Evolutionary conservation across 225 moss, liverwort and hornwort genomes (phyloP), one percentile per base, ranked within the genome.

Genomic region (Polytrichum formosum): DNA sequence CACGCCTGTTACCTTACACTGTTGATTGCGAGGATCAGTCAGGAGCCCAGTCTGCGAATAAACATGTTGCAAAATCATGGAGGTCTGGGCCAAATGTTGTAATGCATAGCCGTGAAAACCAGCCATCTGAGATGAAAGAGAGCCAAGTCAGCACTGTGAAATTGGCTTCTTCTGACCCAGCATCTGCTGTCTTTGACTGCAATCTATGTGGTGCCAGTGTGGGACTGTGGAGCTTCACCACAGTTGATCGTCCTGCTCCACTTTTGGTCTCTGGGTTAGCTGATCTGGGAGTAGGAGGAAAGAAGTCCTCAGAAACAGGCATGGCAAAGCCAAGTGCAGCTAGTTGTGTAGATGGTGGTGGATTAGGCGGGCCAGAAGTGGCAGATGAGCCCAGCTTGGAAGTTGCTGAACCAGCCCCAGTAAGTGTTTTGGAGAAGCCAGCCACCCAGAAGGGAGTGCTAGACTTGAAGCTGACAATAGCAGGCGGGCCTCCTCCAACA

Each of bases 401-500:
- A 69, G 82, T 75, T 78, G 63, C 61, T 72, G 85, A 87, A 74
- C 85, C 64, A 26, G 71, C 53, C 72, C 27, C 72, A 67, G 75
- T 65, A 53, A 76, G 25, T 53, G 67, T 55, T 21, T 53, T 72
- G 62, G 81, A 77, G 33, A 78, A 73, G 66, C 73, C 73, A 73
- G 59, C 73, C 66, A 30, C 77, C 70, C 88, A 79, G 53, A 88
- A 84, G 73, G 89, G 94, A 73, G 88, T 84, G 71, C 77, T 93
- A 68, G 90, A 90, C 67, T 77, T 98, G 82, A 91, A 81, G 74
- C 98, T 98, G 70, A 98, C 98, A 37, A 98, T 98, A 35, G 98
- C 98, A 54, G 98, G 98, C 55, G 98, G 98, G 20, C 98, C 98
- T 83, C 94, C 85, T 75, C 98, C 98, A 30, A 98, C 98, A 54